These are phyloP conservation scores for Microcyclosporella mali DNA, from an alignment of 2,329 filamentous ascomycete genomes.

Conservation along the genomic window DNA sequence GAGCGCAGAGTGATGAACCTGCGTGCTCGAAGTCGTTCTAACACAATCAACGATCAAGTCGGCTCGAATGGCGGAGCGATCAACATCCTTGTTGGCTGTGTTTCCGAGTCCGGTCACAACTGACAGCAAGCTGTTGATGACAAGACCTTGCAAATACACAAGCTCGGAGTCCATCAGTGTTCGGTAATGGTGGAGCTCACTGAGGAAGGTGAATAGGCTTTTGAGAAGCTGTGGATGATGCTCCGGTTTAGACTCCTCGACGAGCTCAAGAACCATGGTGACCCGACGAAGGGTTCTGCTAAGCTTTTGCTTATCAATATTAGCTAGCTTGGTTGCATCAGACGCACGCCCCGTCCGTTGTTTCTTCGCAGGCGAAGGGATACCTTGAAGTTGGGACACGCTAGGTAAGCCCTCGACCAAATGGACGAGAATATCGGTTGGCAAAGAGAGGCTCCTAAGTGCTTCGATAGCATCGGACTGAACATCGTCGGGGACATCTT, in stretches of 20 bases:
- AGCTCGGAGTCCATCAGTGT: constrained; percentile 76
- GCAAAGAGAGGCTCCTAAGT: constrained; percentile 65
- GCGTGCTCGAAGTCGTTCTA: constrained; percentile 81
- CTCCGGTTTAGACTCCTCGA: constrained; percentile 72
- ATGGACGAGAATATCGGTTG: constrained; percentile 62
- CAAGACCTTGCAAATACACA: constrained; percentile 80
- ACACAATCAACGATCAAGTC: constrained; percentile 93
- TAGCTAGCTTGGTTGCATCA: constrained; percentile 56
- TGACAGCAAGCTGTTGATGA: constrained; percentile 71
- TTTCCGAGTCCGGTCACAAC: constrained; percentile 73
- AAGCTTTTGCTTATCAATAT: constrained; percentile 59
- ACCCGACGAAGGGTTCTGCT: constrained; percentile 65
- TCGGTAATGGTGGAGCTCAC: constrained; percentile 79
- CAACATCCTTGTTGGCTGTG: constrained; percentile 47
- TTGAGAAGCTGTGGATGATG: constrained; percentile 70
- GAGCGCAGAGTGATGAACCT: constrained; percentile 87
- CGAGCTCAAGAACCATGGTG: constrained; percentile 80
- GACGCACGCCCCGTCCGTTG: constrained; percentile 62
- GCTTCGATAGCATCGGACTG: constrained; percentile 61
- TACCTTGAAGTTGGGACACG: constrained; percentile 61
- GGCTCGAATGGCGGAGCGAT: constrained; percentile 72
- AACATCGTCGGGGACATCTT: constrained; percentile 33
- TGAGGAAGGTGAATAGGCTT: constrained; percentile 75
- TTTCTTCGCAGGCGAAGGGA: constrained; percentile 69
- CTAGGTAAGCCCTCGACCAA: constrained; percentile 71